Evolutionary conservation across 192 early-diverging fungal genomes (phyloP).

Genomic region (Diversispora eburnea): DNA sequence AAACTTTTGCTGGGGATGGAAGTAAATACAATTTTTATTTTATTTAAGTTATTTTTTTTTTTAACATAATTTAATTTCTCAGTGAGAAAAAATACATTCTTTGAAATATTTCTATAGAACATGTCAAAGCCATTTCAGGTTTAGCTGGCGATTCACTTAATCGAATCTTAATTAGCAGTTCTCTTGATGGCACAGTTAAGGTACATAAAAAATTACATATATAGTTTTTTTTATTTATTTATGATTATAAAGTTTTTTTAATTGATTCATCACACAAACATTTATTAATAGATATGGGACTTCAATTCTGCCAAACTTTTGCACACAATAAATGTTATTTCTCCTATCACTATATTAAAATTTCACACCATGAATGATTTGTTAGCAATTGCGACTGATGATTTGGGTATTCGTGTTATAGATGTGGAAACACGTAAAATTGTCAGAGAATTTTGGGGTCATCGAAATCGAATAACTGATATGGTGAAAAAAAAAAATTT

Average conservation of each 20-base stretch:
- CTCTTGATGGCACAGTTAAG: constrained; percentile 80
- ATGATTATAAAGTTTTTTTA: not conserved
- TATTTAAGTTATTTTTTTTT: not conserved
- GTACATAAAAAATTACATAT: constrained; percentile 33
- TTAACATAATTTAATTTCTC: not conserved
- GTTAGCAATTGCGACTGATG: constrained; percentile 81
- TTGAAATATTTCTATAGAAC: constrained; percentile 40
- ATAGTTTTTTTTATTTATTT: not conserved
- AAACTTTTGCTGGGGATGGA: constrained; percentile 55
- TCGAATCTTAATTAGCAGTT: constrained; percentile 66
- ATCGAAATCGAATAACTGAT: constrained; percentile 85
- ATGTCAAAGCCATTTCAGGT: constrained; percentile 78
- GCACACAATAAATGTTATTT: constrained; percentile 61
- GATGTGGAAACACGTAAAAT: constrained; percentile 78
- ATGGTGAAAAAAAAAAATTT: constrained; percentile 60
- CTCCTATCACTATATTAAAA: constrained; percentile 58
- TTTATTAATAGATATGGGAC: constrained; percentile 73
- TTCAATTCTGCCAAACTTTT: constrained; percentile 63
- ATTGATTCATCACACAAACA: not conserved
- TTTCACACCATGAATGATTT: constrained; percentile 73
- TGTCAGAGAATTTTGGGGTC: constrained; percentile 88
- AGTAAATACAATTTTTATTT: constrained; percentile 19
- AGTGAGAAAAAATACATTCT: not conserved
- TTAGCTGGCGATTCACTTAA: constrained; percentile 74
- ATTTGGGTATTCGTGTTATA: constrained; percentile 81